These are phyloP conservation scores for Rhodotorula sp. DNA, from an alignment of 1,284 basidiomycete genomes.

Conservation along the genomic window DNA sequence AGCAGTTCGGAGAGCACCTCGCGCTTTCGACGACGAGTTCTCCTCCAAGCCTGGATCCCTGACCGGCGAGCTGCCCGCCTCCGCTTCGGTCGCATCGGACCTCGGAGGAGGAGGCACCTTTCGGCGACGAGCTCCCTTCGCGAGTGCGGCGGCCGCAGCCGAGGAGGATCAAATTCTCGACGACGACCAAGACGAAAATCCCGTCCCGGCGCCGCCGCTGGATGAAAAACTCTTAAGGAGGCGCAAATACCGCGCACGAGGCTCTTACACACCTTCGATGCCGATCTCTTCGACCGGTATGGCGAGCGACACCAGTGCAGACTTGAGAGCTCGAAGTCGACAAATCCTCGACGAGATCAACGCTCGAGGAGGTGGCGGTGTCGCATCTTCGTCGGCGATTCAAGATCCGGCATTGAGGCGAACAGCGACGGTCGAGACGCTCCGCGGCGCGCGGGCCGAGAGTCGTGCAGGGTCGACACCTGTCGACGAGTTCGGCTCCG, in stretches of 20 bases:
- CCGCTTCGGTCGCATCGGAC: background rate
- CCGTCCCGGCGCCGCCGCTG: background rate
- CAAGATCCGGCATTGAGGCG: background rate
- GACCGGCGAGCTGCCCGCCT: too few species aligned
- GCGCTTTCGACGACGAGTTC: background rate
- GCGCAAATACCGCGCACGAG: conserved; percentile 5
- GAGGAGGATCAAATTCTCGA: background rate
- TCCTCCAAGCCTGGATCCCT: background rate
- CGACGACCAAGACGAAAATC: background rate
- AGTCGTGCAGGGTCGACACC: background rate
- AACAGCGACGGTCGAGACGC: background rate
- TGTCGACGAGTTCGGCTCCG: background rate
- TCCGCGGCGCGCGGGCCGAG: background rate
- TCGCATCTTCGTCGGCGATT: background rate
- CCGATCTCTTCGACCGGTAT: background rate
- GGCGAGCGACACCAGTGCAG: background rate
- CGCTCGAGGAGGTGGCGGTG: conserved; percentile 11
- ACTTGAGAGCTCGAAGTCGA: conserved; percentile 20
- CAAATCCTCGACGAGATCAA: conserved; percentile 35
- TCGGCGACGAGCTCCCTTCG: too few species aligned
- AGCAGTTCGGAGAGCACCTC: background rate
- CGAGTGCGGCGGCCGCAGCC: background rate
- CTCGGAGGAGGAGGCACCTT: background rate
- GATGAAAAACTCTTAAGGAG: conserved; percentile 4
- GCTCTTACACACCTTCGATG: background rate